Evolutionary conservation across 148 eudicot genomes (phyloP).

Genomic region (Camellia sinensis): DNA sequence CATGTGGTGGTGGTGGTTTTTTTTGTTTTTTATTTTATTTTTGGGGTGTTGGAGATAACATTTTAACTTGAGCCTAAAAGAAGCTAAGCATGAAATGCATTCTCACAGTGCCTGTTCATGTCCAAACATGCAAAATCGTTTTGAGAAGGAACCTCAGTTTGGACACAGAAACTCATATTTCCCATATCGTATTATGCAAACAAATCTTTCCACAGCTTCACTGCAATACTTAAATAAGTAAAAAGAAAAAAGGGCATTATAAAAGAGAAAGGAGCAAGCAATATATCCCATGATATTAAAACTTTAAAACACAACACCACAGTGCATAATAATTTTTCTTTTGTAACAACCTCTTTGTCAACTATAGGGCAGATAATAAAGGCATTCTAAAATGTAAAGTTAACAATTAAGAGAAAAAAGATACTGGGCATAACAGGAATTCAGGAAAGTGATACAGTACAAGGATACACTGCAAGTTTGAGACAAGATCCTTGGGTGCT

Average conservation of each 20-base stretch:
- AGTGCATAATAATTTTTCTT: background rate
- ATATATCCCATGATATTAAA: background rate
- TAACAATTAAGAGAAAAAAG: background rate
- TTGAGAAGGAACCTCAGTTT: background rate
- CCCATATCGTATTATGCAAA: background rate
- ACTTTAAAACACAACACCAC: background rate
- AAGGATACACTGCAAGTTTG: slow-evolving; percentile 90
- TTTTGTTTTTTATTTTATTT: background rate
- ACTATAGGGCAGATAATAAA: background rate
- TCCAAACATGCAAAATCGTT: background rate
- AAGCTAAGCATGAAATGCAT: slow-evolving; percentile 6
- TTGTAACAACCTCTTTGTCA: background rate
- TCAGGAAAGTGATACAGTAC: background rate
- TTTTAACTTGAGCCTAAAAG: background rate
- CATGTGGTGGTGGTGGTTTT: background rate
- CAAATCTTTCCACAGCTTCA: background rate
- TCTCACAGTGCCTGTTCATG: background rate
- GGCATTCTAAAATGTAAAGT: background rate
- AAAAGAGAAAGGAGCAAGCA: background rate
- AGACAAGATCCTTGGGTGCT: slow-evolving; percentile 88
- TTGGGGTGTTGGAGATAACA: background rate
- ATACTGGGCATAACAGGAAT: background rate
- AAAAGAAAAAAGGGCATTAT: background rate
- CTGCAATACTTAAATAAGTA: background rate
- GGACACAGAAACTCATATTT: background rate